Evolutionary conservation across 2,329 filamentous ascomycete genomes (phyloP), one percentile per base, ranked within the genome.

Genomic region (Neurospora sp.): DNA sequence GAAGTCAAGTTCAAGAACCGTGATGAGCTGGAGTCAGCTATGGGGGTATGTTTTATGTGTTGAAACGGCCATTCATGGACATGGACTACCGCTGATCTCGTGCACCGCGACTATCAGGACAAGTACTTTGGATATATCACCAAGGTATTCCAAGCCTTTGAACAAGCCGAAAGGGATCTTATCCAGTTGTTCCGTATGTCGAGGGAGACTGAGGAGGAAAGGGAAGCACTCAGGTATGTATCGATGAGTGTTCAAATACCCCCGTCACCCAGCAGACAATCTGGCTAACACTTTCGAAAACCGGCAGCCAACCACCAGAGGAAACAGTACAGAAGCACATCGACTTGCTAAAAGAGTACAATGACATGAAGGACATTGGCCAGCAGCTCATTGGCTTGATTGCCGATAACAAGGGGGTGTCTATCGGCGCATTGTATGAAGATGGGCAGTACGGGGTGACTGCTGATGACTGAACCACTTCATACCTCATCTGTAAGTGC

Each of bases 381-480:
- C 80, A 81, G 73, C 78, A 81, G 70, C 73, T 81, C 28, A 81
- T 81, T 57, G 79, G 80, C 4, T 71, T 81, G 12, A 74, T 81
- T 6, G 80, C 80, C 0, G 80, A 81, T 41, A 78, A 79, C 33
- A 73, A 75, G 0, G 77, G 77, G 4, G 75, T 80, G 1, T 75
- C 77, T 0, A 72, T 81, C 6, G 71, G 76, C 8, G 74, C 74
- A 3, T 67, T 81, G 8, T 81, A 81, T 65, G 71, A 73, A 12
- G 72, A 72, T 4, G 74, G 72, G 0, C 74, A 77, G 8, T 81
- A 78, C 69, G 79, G 79, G 0, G 77, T 81, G 6, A 74, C 74
- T 1, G 66, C 72, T 1, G 72, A 75, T 8, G 76, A 76, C 57
- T 78, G 71, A 73, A n/a, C 23, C 33, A 6, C n/a, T 40, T 23